phyloP scores from a whole-genome alignment of 106 monocot genomes.

The Dendrobium officinale region DNA sequence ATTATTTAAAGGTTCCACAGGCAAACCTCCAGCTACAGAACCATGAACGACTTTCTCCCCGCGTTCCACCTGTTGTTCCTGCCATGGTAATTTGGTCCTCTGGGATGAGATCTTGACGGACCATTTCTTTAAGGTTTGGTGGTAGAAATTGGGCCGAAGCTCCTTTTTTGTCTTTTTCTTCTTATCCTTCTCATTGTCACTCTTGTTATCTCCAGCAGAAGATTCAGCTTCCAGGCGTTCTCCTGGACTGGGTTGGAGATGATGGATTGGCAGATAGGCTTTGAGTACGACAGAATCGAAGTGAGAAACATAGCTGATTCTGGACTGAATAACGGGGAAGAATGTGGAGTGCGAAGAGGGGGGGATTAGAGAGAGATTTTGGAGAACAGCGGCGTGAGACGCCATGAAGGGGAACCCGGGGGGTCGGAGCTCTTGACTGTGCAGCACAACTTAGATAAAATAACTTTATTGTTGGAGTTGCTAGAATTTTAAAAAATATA shows the following conservation, averaged over 20 bases:
- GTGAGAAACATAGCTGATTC: neutral
- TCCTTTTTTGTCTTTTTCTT: conserved; percentile 39
- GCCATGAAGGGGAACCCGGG: neutral
- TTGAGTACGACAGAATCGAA: neutral
- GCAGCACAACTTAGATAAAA: too few species aligned
- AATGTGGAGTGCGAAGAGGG: neutral
- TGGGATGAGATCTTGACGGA: conserved; percentile 43
- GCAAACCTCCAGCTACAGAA: neutral
- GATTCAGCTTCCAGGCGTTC: conserved; percentile 10
- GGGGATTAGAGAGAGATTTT: conserved; percentile 5
- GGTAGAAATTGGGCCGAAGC: conserved; percentile 44
- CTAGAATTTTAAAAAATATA: too few species aligned
- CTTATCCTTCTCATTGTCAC: neutral
- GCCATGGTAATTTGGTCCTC: conserved; percentile 60
- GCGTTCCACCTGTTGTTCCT: conserved; percentile 14
- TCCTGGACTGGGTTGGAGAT: conserved; percentile 5
- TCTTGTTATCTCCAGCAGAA: neutral
- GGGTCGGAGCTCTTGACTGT: neutral
- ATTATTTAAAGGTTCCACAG: neutral
- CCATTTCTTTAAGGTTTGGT: conserved; percentile 55
- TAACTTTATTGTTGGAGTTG: too few species aligned
- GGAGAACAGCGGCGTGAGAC: neutral
- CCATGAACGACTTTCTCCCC: neutral
- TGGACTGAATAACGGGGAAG: conserved; percentile 6
- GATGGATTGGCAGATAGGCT: neutral